These are phyloP conservation scores for Neohortaea acidophila DNA, from an alignment of 495 filamentous ascomycete species.

Conservation along the genomic window DNA sequence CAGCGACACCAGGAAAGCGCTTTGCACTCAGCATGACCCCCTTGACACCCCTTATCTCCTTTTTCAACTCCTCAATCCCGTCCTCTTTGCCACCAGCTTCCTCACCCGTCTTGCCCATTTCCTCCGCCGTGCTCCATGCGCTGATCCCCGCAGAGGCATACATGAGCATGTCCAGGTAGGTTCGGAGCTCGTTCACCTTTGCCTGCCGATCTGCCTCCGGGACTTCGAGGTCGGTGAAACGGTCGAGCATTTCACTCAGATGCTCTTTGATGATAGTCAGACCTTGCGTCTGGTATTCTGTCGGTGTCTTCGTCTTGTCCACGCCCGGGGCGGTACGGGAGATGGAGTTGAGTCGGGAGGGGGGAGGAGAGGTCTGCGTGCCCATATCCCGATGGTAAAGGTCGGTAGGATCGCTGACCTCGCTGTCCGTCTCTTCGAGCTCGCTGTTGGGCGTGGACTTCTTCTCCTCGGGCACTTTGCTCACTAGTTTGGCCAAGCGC, in stretches of 20 bases:
- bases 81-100: conserved; percentile 43
- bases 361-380: conserved; percentile 59
- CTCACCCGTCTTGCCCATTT: conserved; percentile 19
- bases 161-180: conserved; percentile 38
- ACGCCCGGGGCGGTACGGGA: conserved; percentile 18
- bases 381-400: conserved; percentile 83
- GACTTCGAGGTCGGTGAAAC: conserved; percentile 2
- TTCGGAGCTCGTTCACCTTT: conserved; percentile 33
- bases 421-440: conserved; percentile 30
- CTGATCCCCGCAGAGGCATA: conserved; percentile 23
- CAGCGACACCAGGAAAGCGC: conserved; percentile 30
- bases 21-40: conserved; percentile 73
- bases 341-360: conserved; percentile 26
- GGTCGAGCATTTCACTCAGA: conserved; percentile 36
- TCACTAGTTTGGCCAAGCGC: conserved; percentile 56
- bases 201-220: conserved; percentile 13
- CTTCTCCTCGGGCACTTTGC: conserved; percentile 38
- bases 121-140: conserved; percentile 3
- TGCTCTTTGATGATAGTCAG: conserved; percentile 37
- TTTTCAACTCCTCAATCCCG: conserved; percentile 59
- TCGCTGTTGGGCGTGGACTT: conserved; percentile 12
- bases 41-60: conserved; percentile 84
- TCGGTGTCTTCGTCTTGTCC: conserved; percentile 15
- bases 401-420: conserved; percentile 57
- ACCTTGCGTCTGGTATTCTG: conserved; percentile 27